Evolutionary conservation across 768 basidiomycete genomes (phyloP).

Genomic region (Hemileccinum rubropunctum): DNA sequence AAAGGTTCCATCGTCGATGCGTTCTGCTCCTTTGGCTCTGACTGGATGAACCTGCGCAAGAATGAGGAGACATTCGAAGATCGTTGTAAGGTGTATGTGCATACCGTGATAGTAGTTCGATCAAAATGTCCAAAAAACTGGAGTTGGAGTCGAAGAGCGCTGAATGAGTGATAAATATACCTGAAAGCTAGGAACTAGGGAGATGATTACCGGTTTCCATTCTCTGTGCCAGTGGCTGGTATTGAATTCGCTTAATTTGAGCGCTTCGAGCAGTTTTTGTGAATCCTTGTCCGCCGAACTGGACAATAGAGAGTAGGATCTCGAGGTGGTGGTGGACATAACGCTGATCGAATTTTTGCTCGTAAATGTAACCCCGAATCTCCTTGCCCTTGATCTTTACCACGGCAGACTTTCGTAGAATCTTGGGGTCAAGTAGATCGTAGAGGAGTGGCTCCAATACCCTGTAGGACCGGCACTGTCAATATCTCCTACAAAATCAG

Average conservation of each 20-base stretch:
- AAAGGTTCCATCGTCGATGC: conserved; percentile 52
- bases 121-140: conserved; percentile 74
- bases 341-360: conserved; percentile 73
- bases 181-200: neutral
- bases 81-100: conserved; percentile 39
- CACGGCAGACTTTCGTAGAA: conserved; percentile 49
- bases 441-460: conserved; percentile 85
- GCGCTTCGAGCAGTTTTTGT: conserved; percentile 68
- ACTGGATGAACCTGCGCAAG: conserved; percentile 62
- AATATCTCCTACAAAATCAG: neutral
- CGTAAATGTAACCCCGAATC: conserved; percentile 65
- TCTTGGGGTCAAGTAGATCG: conserved; percentile 69
- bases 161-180: conserved; percentile 8
- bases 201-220: conserved; percentile 52
- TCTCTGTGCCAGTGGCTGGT: conserved; percentile 59
- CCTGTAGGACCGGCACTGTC: conserved; percentile 38
- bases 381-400: conserved; percentile 63
- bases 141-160: conserved; percentile 48
- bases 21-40: conserved; percentile 61
- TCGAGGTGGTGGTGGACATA: conserved; percentile 74
- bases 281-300: conserved; percentile 90
- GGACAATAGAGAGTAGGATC: conserved; percentile 68
- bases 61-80: conserved; percentile 1
- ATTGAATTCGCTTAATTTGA: conserved; percentile 60
- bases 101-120: conserved; percentile 73